Percentiles rank a stretch among this genome's conserved stretches.
phyloP scores from a whole-genome alignment of 192 early-diverging fungal species.

The Backusella australiensis region DNA sequence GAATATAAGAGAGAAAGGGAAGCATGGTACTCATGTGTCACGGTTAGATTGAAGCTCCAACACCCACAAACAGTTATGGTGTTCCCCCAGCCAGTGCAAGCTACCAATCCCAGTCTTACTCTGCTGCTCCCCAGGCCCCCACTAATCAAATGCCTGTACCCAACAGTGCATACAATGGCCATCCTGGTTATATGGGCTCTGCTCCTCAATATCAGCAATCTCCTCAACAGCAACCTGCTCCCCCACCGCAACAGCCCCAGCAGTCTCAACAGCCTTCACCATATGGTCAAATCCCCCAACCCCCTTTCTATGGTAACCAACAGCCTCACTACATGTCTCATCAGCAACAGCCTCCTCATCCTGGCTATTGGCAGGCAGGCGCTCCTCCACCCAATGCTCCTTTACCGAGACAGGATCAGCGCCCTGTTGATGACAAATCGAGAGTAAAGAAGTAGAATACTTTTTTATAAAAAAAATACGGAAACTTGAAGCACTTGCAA shows the following conservation, averaged over 20 bases:
- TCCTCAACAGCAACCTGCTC: not conserved
- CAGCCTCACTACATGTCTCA: slow-evolving; percentile 19
- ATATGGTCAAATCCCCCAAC: slow-evolving; percentile 17
- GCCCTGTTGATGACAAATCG: not conserved
- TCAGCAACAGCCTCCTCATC: slow-evolving; percentile 1
- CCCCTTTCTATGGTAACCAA: slow-evolving; percentile 14
- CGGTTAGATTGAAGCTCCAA: not conserved
- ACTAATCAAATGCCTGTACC: not conserved
- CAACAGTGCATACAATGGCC: not conserved
- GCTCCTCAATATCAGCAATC: not conserved
- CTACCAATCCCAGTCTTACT: not conserved
- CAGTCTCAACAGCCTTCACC: not conserved
- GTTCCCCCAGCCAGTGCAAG: not conserved
- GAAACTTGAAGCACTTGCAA: not conserved
- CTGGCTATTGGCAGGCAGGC: slow-evolving; percentile 2
- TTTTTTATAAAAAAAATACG: not conserved
- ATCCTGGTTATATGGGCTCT: not conserved
- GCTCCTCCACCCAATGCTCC: not conserved
- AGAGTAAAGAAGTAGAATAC: not conserved
- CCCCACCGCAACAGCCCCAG: slow-evolving; percentile 9
- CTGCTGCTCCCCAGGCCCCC: not conserved
- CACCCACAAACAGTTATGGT: not conserved
- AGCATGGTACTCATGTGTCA: not conserved
- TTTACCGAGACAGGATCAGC: slow-evolving; percentile 11
- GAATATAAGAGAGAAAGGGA: not conserved